Percentiles rank a stretch among this genome's conserved stretches.
Conservation (phyloP, 176 grass and related monocot genomes). For the Juncus inflexus region DNA sequence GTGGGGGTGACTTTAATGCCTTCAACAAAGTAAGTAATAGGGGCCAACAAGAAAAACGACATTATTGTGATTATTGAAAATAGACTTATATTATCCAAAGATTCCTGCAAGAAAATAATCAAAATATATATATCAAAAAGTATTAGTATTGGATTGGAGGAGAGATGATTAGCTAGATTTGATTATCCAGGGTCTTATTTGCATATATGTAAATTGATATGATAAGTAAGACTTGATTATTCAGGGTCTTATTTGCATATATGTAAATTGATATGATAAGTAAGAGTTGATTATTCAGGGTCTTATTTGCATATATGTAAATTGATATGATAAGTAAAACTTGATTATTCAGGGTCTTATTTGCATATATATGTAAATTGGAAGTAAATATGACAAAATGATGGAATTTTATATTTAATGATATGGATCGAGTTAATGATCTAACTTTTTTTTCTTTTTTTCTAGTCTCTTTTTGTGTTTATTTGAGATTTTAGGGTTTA, state of each 20-base stretch:
- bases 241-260: background rate
- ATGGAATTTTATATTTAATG: no score
- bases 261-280: background rate
- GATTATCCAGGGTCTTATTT: background rate
- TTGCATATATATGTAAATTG: background rate
- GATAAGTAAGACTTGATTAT: background rate
- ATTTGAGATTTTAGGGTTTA: background rate
- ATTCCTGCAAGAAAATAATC: slow-evolving; percentile 43
- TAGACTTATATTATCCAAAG: slow-evolving; percentile 79
- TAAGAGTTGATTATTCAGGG: background rate
- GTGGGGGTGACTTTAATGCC: slow-evolving; percentile 75
- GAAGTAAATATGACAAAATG: background rate
- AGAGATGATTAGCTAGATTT: slow-evolving; percentile 4
- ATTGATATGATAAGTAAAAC: background rate
- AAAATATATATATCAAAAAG: background rate
- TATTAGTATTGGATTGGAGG: slow-evolving; percentile 14
- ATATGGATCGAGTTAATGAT: no score
- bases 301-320: background rate
- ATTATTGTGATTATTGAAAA: slow-evolving; percentile 95
- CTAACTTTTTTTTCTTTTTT: no score
- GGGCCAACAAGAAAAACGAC: slow-evolving; percentile 89
- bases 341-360: slow-evolving; percentile 2
- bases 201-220: background rate
- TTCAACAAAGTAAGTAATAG: slow-evolving; percentile 68
- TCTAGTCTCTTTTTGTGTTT: background rate